Conservation (phyloP, 2,329 filamentous ascomycete species). For the Lanzia echinophila region DNA sequence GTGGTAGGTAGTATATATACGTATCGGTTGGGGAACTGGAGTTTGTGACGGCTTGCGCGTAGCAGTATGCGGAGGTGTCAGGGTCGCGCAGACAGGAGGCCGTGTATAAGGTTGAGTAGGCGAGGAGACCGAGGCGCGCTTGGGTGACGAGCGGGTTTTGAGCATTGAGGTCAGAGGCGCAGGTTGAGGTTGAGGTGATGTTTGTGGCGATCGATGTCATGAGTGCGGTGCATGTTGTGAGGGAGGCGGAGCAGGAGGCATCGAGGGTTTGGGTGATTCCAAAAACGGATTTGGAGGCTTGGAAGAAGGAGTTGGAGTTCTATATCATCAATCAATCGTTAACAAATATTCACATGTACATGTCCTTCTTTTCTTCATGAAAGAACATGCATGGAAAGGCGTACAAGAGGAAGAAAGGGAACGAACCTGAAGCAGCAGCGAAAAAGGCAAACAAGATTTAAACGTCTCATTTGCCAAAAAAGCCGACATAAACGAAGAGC, state of each 20-base stretch:
- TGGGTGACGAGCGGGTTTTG: conserved; percentile 65
- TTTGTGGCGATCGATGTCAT: conserved; percentile 59
- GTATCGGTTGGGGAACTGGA: conserved; percentile 59
- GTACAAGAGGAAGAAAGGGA: not conserved
- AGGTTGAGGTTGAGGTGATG: conserved; percentile 57
- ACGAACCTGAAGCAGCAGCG: conserved; percentile 70
- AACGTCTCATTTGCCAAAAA: conserved; percentile 28
- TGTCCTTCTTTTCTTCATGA: too few species aligned
- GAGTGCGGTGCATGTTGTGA: conserved; percentile 56
- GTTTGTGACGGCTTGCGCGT: conserved; percentile 79
- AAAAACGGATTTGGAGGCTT: conserved; percentile 63
- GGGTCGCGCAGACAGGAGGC: conserved; percentile 73
- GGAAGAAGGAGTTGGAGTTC: conserved; percentile 81
- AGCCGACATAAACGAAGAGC: conserved; percentile 24
- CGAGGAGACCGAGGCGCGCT: conserved; percentile 67
- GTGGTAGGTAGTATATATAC: conserved; percentile 79
- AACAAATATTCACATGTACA: too few species aligned
- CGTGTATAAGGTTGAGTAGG: conserved; percentile 72
- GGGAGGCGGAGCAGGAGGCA: conserved; percentile 64
- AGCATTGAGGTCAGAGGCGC: conserved; percentile 61
- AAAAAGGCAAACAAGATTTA: conserved; percentile 68
- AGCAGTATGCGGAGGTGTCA: conserved; percentile 64
- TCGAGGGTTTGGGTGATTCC: conserved; percentile 73
- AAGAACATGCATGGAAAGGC: not conserved
- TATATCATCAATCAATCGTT: conserved; percentile 32